Conservation (phyloP, 2,329 filamentous ascomycete genomes). For the Arthroderma sp. region DNA sequence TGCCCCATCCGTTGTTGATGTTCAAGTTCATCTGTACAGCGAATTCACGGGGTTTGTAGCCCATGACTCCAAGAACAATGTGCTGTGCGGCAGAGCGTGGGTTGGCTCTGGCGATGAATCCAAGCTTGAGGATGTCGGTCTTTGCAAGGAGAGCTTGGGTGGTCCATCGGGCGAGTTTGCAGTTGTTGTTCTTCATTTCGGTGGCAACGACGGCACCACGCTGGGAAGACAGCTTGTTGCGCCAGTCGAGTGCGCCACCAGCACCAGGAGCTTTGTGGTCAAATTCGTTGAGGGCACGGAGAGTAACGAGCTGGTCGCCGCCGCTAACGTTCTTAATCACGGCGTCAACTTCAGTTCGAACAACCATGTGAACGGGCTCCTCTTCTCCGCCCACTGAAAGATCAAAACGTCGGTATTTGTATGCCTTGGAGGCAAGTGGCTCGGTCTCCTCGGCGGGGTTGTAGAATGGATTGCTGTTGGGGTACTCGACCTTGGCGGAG, state of each 20-base stretch:
- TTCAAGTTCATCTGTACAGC: conserved; percentile 97
- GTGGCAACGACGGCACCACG: conserved; percentile 95
- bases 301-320: conserved; percentile 79
- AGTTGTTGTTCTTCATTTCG: conserved; percentile 99
- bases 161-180: conserved; percentile 96
- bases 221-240: conserved; percentile 84
- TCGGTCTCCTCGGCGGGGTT: conserved; percentile 85
- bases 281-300: conserved; percentile 98
- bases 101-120: conserved; percentile 89
- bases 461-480: conserved; percentile 93
- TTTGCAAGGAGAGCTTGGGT: conserved; percentile 92
- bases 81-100: conserved; percentile 88
- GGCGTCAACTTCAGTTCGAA: conserved; percentile 89
- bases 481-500: conserved; percentile 66
- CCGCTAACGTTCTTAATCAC: conserved; percentile 90
- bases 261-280: conserved; percentile 95
- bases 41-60: conserved; percentile 97
- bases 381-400: conserved; percentile 82
- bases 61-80: conserved; percentile 86
- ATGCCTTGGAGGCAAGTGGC: conserved; percentile 86
- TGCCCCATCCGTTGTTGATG: conserved; percentile 95
- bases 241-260: conserved; percentile 92
- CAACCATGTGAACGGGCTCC: conserved; percentile 82
- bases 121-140: conserved; percentile 98
- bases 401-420: conserved; percentile 97